Conservation (phyloP, 2,329 filamentous ascomycete species). For the Xylariales sp. region DNA sequence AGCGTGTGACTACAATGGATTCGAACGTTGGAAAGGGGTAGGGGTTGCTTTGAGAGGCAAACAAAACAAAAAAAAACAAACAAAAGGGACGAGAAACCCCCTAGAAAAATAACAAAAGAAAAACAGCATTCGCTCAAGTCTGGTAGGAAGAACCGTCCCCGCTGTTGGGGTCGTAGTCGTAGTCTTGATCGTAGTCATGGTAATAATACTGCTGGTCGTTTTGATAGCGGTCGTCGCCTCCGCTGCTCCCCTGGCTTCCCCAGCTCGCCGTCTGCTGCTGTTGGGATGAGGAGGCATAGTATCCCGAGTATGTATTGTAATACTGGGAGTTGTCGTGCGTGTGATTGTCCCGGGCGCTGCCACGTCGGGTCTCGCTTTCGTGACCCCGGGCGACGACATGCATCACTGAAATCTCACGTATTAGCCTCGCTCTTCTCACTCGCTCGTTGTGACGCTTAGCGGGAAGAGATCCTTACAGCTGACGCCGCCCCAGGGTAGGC, state of each 20-base stretch:
- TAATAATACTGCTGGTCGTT: conserved; percentile 40
- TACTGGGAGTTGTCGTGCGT: conserved; percentile 40
- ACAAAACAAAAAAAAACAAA: too few relatives aligned
- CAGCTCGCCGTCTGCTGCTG: conserved; percentile 47
- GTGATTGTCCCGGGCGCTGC: conserved; percentile 41
- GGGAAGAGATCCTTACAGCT: conserved; percentile 53
- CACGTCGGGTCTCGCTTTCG: conserved; percentile 58
- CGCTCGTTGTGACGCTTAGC: neutral
- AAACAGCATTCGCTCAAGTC: conserved; percentile 22
- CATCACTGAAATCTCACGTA: conserved; percentile 53
- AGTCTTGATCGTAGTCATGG: conserved; percentile 43
- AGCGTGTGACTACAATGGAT: neutral
- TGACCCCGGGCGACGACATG: conserved; percentile 64
- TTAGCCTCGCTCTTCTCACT: conserved; percentile 18
- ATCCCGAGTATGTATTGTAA: conserved; percentile 39
- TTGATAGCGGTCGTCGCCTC: conserved; percentile 42
- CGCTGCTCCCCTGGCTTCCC: conserved; percentile 42
- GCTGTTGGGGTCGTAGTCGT: conserved; percentile 36
- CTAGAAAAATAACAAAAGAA: neutral
- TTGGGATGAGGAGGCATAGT: conserved; percentile 48
- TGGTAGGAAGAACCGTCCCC: conserved; percentile 40
- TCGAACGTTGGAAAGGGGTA: neutral
- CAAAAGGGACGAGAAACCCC: neutral
- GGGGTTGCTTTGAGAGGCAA: too few relatives aligned
- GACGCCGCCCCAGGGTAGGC: conserved; percentile 78